Percentiles rank a stretch among this genome's conserved stretches.
These are phyloP conservation scores for Hypoxylon perforatum DNA, from an alignment of 495 filamentous ascomycete genomes.

Conservation along the genomic window DNA sequence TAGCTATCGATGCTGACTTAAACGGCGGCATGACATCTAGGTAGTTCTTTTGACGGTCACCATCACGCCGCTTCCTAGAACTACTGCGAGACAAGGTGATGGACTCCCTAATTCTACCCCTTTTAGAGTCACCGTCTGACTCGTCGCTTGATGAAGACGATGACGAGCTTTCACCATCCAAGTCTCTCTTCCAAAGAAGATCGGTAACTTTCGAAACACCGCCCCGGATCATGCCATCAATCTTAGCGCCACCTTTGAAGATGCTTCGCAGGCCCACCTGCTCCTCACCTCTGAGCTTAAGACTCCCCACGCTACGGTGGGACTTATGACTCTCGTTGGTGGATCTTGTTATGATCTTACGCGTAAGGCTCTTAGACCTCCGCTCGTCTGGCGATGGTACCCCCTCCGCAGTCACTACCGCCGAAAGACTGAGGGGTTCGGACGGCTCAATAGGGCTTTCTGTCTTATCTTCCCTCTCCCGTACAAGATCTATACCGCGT, in stretches of 20 bases:
- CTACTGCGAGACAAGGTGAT: slow-evolving; percentile 31
- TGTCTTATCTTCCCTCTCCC: slow-evolving; percentile 42
- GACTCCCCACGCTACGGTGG: slow-evolving; percentile 51
- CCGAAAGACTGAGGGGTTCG: slow-evolving; percentile 30
- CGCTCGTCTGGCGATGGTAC: slow-evolving; percentile 43
- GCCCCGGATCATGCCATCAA: slow-evolving; percentile 60
- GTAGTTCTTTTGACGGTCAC: slow-evolving; percentile 47
- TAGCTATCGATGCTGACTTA: slow-evolving; percentile 30
- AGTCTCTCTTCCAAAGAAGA: slow-evolving; percentile 59
- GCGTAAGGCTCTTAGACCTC: slow-evolving; percentile 52
- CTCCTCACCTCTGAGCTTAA: slow-evolving; percentile 55
- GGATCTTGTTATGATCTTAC: slow-evolving; percentile 43
- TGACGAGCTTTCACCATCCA: slow-evolving; percentile 36
- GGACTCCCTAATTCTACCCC: slow-evolving; percentile 48
- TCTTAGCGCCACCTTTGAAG: slow-evolving; percentile 56
- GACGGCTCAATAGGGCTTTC: slow-evolving; percentile 31
- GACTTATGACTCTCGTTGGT: slow-evolving; percentile 52
- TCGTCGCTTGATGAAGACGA: slow-evolving; percentile 53
- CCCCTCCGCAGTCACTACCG: slow-evolving; percentile 41
- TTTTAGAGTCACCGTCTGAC: slow-evolving; percentile 50
- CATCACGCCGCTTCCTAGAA: slow-evolving; percentile 38
- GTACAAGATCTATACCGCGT: slow-evolving; percentile 17
- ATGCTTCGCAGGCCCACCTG: slow-evolving; percentile 53
- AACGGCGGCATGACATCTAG: slow-evolving; percentile 56
- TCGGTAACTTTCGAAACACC: slow-evolving; percentile 62